A percentile compares a stretch with the other conserved stretches of the same genome.
These are phyloP conservation scores for Galerina marginata DNA, from an alignment of 768 basidiomycete species.

Conservation along the genomic window DNA sequence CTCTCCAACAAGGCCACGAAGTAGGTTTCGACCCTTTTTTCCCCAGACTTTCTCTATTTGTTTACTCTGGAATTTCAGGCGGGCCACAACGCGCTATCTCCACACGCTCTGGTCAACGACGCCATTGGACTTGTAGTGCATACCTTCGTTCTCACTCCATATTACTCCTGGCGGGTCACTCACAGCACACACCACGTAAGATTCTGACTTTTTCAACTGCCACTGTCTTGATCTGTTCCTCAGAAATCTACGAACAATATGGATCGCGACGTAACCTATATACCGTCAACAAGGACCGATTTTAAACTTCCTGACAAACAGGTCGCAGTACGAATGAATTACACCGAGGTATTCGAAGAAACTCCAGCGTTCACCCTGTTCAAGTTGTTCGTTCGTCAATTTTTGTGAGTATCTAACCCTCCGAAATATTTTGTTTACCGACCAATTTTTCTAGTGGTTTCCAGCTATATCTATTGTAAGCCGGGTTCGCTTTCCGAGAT, in stretches of 20 bases:
- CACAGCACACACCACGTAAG: conserved; percentile 70
- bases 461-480: conserved; percentile 50
- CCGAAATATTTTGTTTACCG: not conserved
- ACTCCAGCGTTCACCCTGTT: conserved; percentile 56
- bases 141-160: conserved; percentile 56
- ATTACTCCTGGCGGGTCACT: conserved; percentile 72
- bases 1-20: conserved; percentile 44
- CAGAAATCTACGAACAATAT: conserved; percentile 57
- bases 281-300: conserved; percentile 51
- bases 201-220: not conserved
- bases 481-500: not conserved
- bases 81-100: conserved; percentile 55
- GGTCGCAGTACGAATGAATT: conserved; percentile 47
- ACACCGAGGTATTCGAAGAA: conserved; percentile 53
- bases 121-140: conserved; percentile 47
- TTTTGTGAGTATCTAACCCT: conserved; percentile 42
- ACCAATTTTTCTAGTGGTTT: conserved; percentile 39
- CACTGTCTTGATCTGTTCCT: not conserved
- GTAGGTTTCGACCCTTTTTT: conserved; percentile 24
- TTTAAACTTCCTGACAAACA: conserved; percentile 49
- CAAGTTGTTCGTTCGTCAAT: conserved; percentile 53
- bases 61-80: conserved; percentile 35
- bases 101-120: conserved; percentile 40
- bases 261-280: conserved; percentile 76
- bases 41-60: not conserved